phyloP scores from a whole-genome alignment of 768 basidiomycete species.

The Phanerochaete sordida region DNA sequence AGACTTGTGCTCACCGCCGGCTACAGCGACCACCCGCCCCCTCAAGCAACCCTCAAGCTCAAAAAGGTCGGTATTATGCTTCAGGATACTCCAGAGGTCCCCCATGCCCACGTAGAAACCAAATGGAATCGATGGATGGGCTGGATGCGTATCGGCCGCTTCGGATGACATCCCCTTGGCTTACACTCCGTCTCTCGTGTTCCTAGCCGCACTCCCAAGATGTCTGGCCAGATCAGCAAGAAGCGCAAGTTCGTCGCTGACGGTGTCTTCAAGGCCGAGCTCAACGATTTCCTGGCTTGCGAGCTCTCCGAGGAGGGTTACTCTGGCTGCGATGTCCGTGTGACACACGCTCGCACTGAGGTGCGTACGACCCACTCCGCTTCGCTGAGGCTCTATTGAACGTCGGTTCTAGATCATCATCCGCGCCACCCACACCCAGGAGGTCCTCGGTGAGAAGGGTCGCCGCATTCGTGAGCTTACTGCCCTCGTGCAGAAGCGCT shows the following conservation, averaged over 20 bases:
- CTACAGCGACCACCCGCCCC: constrained; percentile 9
- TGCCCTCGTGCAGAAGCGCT: constrained; percentile 96
- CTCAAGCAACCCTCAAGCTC: constrained; percentile 7
- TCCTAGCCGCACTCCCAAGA: constrained; percentile 36
- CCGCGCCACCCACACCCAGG: constrained; percentile 98
- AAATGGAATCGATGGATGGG: constrained; percentile 11
- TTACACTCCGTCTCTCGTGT: constrained; percentile 4
- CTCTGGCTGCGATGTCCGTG: constrained; percentile 99
- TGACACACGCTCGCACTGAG: constrained; percentile 98
- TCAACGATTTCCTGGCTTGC: constrained; percentile 97
- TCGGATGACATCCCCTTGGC: constrained; percentile 12
- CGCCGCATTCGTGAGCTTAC: constrained; percentile 99
- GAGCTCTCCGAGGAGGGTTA: constrained; percentile 99
- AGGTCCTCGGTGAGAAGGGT: constrained; percentile 98
- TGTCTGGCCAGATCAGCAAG: constrained; percentile 91
- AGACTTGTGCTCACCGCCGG: constrained; percentile 5
- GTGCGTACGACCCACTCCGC: constrained; percentile 31
- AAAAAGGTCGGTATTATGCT: constrained; percentile 10
- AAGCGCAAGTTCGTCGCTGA: constrained; percentile 99
- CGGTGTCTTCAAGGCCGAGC: constrained; percentile 98
- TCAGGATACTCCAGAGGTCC: background rate
- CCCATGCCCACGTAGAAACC: constrained; percentile 9
- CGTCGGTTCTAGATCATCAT: constrained; percentile 80
- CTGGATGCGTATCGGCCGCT: constrained; percentile 13
- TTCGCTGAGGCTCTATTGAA: background rate